Evolutionary conservation across 768 basidiomycete genomes (phyloP), one percentile per base, ranked within the genome.

Genomic region (Psilocybe subaeruginosa): DNA sequence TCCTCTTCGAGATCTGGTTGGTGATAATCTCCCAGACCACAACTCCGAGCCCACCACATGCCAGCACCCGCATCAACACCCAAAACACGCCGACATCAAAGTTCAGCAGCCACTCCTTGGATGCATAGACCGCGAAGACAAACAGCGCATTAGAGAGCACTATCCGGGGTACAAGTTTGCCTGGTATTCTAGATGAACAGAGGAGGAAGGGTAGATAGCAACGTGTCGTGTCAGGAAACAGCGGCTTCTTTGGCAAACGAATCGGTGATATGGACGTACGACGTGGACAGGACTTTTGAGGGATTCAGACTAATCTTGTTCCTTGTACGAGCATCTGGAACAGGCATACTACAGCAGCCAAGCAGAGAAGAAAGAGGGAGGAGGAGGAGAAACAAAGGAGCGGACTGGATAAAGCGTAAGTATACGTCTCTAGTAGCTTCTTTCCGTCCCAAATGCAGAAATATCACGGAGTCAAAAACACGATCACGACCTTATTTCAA

Each of bases 41-140:
- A 46, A 85, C 81, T 17, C 84, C 86, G 56, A 91, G 67, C n/a
- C 84, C 88, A n/a, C 85, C 89, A 65, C 86, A 85, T 3, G 88
- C 89, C 55, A 93, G 77, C 52, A 91, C 81, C 63, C 90, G 78
- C 77, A 92, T 87, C 35, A 89, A 78, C 12, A 91, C 78, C 92
- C 91, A 93, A 68, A 92, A 88, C 8, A 89, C 82, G 6, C 88
- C 87, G 19, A 88, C 83, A 70, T 91, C 87, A 41, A 82, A 81
- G 16, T 84, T 78, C 50, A 93, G 74, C 6, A 92, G 73, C 77
- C 85, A 84, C 66, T 87, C 88, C 74, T 90, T 91, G 53, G 84
- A 80, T 5, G 85, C 81, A 72, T 86, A 82, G 37, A 89, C 73
- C 4, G 87, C 80, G 17, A 87, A 72, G 35, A 88, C 88, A 60